phyloP scores from a whole-genome alignment of 176 grass and related monocot genomes.

The Oryza meyeriana region DNA sequence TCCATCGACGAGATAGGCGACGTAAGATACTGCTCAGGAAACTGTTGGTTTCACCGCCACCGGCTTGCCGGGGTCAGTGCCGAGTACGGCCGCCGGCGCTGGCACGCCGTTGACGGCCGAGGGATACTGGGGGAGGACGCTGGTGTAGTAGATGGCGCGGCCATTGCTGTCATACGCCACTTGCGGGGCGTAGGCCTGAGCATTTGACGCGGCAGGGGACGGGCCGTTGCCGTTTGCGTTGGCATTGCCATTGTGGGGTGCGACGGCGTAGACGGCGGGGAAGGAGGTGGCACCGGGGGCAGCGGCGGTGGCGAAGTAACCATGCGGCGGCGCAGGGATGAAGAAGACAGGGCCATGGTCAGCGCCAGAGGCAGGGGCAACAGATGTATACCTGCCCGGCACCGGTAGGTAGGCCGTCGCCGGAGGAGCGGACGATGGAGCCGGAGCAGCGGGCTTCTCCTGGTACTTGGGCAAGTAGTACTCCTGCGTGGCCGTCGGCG shows the following conservation, averaged over 20 bases:
- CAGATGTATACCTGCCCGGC: slow-evolving; percentile 49
- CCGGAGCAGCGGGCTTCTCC: slow-evolving; percentile 45
- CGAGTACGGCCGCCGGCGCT: slow-evolving; percentile 2
- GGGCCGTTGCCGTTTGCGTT: slow-evolving; percentile 25
- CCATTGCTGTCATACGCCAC: slow-evolving; percentile 76
- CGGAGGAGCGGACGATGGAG: slow-evolving; percentile 40
- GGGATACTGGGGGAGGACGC: slow-evolving; percentile 56
- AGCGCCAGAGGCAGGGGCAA: slow-evolving; percentile 46
- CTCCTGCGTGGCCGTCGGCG: slow-evolving; percentile 21
- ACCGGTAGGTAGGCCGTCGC: slow-evolving; percentile 45
- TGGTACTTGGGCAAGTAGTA: slow-evolving; percentile 57
- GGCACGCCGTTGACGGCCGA: slow-evolving; percentile 50
- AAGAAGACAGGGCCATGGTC: slow-evolving; percentile 52
- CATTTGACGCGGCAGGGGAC: slow-evolving; percentile 9
- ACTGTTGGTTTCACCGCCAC: slow-evolving; percentile 68
- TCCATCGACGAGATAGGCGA: neutral
- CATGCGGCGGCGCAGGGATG: slow-evolving; percentile 59
- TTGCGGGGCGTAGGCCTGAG: slow-evolving; percentile 37
- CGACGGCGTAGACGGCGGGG: slow-evolving; percentile 44
- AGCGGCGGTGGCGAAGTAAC: slow-evolving; percentile 53
- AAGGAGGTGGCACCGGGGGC: slow-evolving; percentile 36
- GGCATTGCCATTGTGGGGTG: slow-evolving; percentile 34
- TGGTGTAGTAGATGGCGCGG: slow-evolving; percentile 81
- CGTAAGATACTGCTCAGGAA: slow-evolving; percentile 39
- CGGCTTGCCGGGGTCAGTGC: slow-evolving; percentile 48